Evolutionary conservation across 2,329 filamentous ascomycete genomes (phyloP), one percentile per base, ranked within the genome.

Genomic region (Sporothrix variecibatus): DNA sequence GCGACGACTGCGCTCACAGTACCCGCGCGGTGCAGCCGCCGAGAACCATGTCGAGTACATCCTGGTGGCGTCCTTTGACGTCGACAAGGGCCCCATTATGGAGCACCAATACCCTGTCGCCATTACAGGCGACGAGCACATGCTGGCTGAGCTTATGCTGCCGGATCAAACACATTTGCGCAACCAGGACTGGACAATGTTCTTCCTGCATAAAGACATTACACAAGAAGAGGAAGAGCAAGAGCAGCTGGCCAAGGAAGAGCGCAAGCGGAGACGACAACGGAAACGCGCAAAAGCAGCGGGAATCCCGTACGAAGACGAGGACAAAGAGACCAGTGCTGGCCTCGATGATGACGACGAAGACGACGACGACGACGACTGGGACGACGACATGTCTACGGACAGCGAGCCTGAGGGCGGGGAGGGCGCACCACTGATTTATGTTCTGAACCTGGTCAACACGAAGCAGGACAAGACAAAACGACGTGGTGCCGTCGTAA

Each of bases 1-100:
- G 23, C 87, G 87, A 78, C 90, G 87, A 80, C 83, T 92, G 80
- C 91, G 90, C 73, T 93, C 93, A 26, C 93, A 94, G 79, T 95
- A 94, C 79, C 93, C 93, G 20, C 87, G 90, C n/a, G 87, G 91
- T 8, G 67, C 43, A 73, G 88, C 90, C 12, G 85, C 86, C 6
- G 92, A 98, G 81, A 97, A 96, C 79, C 96, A 99, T 91, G 96
- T 99, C 83, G 96, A 99, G 82, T 99, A 98, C 81, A 98, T 99
- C 72, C 87, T 99, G 72, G 96, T 99, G 72, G 96, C 96, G 3
- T 97, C 94, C 2, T 99, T 99, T 83, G 94, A 98, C 82, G 97
- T 98, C 79, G 95, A 98, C 82, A 91, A 94, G 72, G 96, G 96
- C 2, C 95, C 95, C 65, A 91, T 98, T 78, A 98, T 99, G 96